These are phyloP conservation scores for Meyerozyma guilliermondii DNA, from an alignment of 1,139 yeast genomes.

Conservation along the genomic window DNA sequence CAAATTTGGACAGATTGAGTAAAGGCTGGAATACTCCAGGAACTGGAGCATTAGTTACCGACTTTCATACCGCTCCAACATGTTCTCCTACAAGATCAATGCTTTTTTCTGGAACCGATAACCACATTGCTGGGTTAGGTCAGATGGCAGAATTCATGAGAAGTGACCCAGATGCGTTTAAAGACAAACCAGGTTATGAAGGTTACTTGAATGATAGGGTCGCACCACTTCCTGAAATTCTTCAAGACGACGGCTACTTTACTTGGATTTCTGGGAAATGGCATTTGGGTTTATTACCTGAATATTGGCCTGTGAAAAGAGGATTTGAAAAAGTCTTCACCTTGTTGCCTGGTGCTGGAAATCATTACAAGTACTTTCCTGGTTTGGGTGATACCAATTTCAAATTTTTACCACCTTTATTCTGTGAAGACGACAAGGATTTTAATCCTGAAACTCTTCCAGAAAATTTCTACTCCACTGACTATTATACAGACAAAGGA, in stretches of 20 bases:
- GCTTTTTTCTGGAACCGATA: conserved; percentile 57
- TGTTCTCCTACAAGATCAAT: conserved; percentile 63
- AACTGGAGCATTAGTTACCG: conserved; percentile 45
- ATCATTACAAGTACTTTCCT: conserved; percentile 48
- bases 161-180: conserved; percentile 31
- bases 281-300: conserved; percentile 50
- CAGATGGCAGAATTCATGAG: conserved; percentile 51
- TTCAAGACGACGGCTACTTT: conserved; percentile 42
- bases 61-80: conserved; percentile 61
- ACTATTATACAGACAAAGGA: conserved; percentile 40
- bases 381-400: conserved; percentile 20
- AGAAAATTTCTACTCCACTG: conserved; percentile 44
- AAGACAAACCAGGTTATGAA: conserved; percentile 52
- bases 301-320: conserved; percentile 45
- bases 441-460: conserved; percentile 35
- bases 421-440: conserved; percentile 29
- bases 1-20: conserved; percentile 44
- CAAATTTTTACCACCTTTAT: conserved; percentile 30
- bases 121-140: conserved; percentile 58
- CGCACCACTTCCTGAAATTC: conserved; percentile 49
- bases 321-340: conserved; percentile 51
- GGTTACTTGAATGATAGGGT: conserved; percentile 50
- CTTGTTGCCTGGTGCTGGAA: conserved; percentile 54
- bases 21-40: conserved; percentile 6
- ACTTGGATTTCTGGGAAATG: conserved; percentile 53